Conservation (phyloP, 2,329 filamentous ascomycete genomes). For the Alternaria ventricosa region DNA sequence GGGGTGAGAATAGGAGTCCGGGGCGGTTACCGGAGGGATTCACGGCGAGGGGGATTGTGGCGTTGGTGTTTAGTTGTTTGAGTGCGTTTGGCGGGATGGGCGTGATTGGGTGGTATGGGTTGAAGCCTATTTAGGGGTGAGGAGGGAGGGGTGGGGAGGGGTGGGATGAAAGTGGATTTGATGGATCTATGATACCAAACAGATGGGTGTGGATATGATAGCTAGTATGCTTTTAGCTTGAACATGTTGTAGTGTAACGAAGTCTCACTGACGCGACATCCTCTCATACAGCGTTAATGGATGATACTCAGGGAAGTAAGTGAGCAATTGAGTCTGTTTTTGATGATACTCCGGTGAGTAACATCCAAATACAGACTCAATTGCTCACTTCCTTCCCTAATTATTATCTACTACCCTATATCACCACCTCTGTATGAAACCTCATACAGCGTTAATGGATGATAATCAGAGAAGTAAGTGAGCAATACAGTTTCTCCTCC, state of each 20-base stretch:
- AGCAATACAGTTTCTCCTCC: not conserved
- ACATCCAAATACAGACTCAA: not conserved
- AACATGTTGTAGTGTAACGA: not conserved
- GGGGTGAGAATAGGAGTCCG: constrained; percentile 60
- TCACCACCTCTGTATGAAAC: not conserved
- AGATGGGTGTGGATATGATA: not conserved
- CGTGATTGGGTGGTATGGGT: constrained; percentile 72
- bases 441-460: not conserved
- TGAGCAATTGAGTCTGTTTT: not conserved
- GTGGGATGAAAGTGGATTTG: not conserved
- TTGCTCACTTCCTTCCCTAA: not conserved
- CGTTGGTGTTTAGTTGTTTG: constrained; percentile 74
- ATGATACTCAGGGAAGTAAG: not conserved
- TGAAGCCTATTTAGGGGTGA: constrained; percentile 39
- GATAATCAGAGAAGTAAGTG: not conserved
- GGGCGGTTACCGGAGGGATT: constrained; percentile 70
- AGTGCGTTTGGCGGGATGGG: constrained; percentile 72
- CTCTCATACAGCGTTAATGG: not conserved
- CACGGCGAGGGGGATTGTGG: constrained; percentile 73
- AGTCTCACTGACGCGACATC: not conserved
- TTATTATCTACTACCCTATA: not conserved
- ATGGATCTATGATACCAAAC: not conserved
- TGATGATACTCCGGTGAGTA: not conserved
- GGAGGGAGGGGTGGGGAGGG: not conserved
- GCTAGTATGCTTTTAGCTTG: not conserved